A percentile compares a stretch with the other conserved stretches of the same genome.
These are phyloP conservation scores for Liquidambar formosana DNA, from an alignment of 164 flowering plant species.

Conservation along the genomic window DNA sequence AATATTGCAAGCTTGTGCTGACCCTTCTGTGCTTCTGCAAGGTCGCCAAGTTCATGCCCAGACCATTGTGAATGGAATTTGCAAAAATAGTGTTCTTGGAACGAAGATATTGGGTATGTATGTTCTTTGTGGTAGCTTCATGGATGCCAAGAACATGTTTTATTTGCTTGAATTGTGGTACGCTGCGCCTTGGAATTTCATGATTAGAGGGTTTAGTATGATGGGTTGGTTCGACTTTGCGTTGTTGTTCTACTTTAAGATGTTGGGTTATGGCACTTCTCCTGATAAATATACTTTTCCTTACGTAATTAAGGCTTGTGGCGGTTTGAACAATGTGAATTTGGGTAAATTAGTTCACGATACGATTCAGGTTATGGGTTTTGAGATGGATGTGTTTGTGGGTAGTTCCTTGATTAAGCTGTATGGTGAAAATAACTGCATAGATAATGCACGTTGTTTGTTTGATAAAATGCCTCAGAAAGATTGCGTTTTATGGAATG, in stretches of 20 bases:
- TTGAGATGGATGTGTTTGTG: conserved; percentile 61
- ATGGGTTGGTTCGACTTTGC: conserved; percentile 56
- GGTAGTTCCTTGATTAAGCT: conserved; percentile 76
- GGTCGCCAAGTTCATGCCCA: conserved; percentile 69
- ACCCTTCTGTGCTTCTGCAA: conserved; percentile 31
- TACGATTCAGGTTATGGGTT: conserved; percentile 39
- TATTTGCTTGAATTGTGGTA: conserved; percentile 32
- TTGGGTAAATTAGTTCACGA: conserved; percentile 53
- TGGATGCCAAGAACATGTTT: conserved; percentile 53
- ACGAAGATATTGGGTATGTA: conserved; percentile 63
- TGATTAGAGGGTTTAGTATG: conserved; percentile 69
- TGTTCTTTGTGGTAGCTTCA: conserved; percentile 46
- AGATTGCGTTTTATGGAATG: conserved; percentile 83
- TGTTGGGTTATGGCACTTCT: conserved; percentile 55
- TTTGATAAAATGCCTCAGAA: conserved; percentile 59
- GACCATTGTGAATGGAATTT: conserved; percentile 50
- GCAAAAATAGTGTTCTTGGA: conserved; percentile 29
- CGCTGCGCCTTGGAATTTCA: conserved; percentile 82
- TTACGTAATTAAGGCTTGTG: conserved; percentile 71
- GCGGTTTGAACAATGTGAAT: conserved; percentile 44
- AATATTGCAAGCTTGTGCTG: conserved; percentile 33
- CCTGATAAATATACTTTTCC: conserved; percentile 87
- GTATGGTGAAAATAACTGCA: conserved; percentile 54
- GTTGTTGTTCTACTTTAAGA: conserved; percentile 71
- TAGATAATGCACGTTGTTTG: conserved; percentile 52